Percentiles rank a stretch among this genome's conserved stretches.
phyloP scores from a whole-genome alignment of 2,329 filamentous ascomycete genomes.

The Malbranchea zuffiana region DNA sequence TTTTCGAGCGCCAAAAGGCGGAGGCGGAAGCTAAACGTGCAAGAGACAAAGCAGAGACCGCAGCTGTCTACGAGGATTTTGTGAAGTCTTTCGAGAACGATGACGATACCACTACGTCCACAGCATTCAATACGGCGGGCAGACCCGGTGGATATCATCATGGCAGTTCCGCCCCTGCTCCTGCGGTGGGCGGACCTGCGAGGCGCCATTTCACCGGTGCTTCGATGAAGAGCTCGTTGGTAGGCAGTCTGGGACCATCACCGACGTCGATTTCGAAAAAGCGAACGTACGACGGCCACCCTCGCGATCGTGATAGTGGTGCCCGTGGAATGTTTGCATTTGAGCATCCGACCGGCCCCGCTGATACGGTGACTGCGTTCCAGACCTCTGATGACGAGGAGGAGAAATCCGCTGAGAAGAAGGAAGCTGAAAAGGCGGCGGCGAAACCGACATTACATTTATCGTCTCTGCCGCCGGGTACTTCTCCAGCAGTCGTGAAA shows the following conservation, averaged over 20 bases:
- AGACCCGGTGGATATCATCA: conserved; percentile 22
- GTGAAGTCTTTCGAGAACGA: conserved; percentile 56
- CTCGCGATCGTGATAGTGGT: conserved; percentile 30
- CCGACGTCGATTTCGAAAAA: conserved; percentile 34
- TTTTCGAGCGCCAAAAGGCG: conserved; percentile 78
- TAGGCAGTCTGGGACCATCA: conserved; percentile 38
- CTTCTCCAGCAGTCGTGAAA: conserved; percentile 41
- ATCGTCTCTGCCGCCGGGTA: conserved; percentile 43
- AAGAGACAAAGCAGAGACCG: conserved; percentile 76
- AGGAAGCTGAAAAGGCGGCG: conserved; percentile 37
- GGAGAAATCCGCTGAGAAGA: conserved; percentile 29
- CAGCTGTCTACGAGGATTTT: conserved; percentile 77
- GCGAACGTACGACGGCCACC: conserved; percentile 34
- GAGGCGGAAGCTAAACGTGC: conserved; percentile 80
- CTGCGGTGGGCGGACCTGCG: conserved; percentile 30
- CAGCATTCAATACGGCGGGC: conserved; percentile 12
- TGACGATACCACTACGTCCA: conserved; percentile 17
- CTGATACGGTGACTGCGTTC: conserved; percentile 33
- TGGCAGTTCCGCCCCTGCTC: conserved; percentile 24
- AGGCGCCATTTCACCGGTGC: conserved; percentile 53
- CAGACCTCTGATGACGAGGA: conserved; percentile 35
- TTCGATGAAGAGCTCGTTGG: conserved; percentile 39
- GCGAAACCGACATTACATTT: conserved; percentile 47
- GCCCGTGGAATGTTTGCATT: conserved; percentile 32
- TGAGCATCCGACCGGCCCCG: conserved; percentile 24